Evolutionary conservation across 805 yeast species (phyloP).

Genomic region (Saturnispora quitensis): DNA sequence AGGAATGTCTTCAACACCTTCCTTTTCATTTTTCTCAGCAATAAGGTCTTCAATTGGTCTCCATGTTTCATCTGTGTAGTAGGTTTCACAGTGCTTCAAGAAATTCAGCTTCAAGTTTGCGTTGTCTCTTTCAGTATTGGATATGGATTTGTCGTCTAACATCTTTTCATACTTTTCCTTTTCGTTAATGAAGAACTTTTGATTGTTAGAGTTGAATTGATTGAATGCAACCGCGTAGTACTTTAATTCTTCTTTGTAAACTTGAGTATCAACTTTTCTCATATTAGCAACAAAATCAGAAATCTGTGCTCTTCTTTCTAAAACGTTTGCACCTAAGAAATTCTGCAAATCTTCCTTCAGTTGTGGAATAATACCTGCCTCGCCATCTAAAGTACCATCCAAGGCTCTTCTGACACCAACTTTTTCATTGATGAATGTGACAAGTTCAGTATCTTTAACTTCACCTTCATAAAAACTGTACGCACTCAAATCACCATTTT

Average conservation of each 20-base stretch:
- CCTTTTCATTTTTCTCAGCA: conserved; percentile 6
- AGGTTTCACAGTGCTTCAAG: conserved; percentile 17
- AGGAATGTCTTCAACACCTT: background rate
- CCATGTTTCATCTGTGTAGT: conserved; percentile 14
- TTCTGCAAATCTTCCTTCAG: conserved; percentile 25
- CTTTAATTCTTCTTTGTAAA: conserved; percentile 23
- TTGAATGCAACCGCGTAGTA: conserved; percentile 40
- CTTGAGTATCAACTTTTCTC: conserved; percentile 24
- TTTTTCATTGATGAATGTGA: conserved; percentile 40
- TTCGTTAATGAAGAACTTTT: conserved; percentile 37
- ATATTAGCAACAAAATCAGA: conserved; percentile 31
- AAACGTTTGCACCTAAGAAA: conserved; percentile 24
- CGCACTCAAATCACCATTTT: conserved; percentile 29
- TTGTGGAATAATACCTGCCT: conserved; percentile 33
- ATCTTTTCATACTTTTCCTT: conserved; percentile 35
- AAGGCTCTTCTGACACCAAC: conserved; percentile 32
- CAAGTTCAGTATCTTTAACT: conserved; percentile 38
- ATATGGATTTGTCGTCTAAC: conserved; percentile 31
- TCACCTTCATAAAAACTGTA: conserved; percentile 31
- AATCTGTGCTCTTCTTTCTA: conserved; percentile 19
- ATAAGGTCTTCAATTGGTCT: conserved; percentile 13
- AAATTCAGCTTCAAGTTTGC: conserved; percentile 42
- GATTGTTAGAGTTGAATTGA: conserved; percentile 37
- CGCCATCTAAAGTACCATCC: conserved; percentile 31
- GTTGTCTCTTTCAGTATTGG: conserved; percentile 38